phyloP scores from a whole-genome alignment of 2,329 filamentous ascomycete species.

The Aureobasidium sp. region DNA sequence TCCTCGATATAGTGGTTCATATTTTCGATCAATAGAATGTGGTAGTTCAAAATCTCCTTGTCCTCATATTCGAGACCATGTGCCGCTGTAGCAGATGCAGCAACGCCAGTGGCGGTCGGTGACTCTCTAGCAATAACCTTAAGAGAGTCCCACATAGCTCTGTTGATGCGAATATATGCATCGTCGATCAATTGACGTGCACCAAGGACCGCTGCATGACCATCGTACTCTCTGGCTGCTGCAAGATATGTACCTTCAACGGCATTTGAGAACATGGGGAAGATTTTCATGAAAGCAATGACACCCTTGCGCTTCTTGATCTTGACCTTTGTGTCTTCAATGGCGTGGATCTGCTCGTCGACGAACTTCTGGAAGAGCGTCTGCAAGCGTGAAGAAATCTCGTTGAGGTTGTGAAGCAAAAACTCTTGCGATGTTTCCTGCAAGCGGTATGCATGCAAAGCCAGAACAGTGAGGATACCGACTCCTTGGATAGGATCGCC shows the following conservation, averaged over 20 bases:
- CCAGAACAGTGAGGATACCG: conserved; percentile 72
- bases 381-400: conserved; percentile 62
- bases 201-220: conserved; percentile 45
- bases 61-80: conserved; percentile 64
- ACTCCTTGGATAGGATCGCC: conserved; percentile 86
- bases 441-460: conserved; percentile 69
- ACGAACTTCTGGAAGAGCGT: conserved; percentile 79
- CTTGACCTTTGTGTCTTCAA: conserved; percentile 97
- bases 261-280: conserved; percentile 74
- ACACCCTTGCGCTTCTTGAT: conserved; percentile 98
- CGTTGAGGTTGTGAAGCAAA: conserved; percentile 65
- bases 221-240: conserved; percentile 34
- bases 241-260: conserved; percentile 72
- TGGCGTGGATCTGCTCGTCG: conserved; percentile 88
- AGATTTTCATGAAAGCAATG: conserved; percentile 88
- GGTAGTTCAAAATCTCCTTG: conserved; percentile 94
- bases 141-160: conserved; percentile 93
- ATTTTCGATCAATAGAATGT: conserved; percentile 95
- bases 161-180: conserved; percentile 81
- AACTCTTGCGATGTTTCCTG: conserved; percentile 92
- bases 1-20: conserved; percentile 98
- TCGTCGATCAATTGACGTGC: conserved; percentile 73
- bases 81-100: conserved; percentile 33
- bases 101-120: conserved; percentile 47
- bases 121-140: conserved; percentile 81